A percentile compares a stretch with the other conserved stretches of the same genome.
phyloP scores from a whole-genome alignment of 345 rosid genomes.

The Iberis pinnata region DNA sequence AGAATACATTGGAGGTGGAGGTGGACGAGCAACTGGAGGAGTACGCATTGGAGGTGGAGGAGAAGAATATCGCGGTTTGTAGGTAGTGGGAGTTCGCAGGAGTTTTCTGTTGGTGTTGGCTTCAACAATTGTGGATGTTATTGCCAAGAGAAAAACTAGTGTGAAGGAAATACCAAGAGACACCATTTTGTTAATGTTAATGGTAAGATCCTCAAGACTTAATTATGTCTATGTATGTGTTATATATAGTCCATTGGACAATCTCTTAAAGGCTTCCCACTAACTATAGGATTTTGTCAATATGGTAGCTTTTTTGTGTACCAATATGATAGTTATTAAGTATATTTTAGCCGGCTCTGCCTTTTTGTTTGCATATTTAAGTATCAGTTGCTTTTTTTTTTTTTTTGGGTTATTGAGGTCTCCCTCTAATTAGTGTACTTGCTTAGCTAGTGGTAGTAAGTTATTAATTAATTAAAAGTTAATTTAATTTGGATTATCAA shows the following conservation, averaged over 20 bases:
- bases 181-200: constrained; percentile 19
- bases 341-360: constrained; percentile 9
- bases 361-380: too few species aligned
- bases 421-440: too few species aligned
- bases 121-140: constrained; percentile 9
- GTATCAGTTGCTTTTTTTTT: too few species aligned
- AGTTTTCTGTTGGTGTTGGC: constrained; percentile 25
- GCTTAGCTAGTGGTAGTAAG: too few species aligned
- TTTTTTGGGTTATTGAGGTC: too few species aligned
- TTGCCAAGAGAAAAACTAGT: constrained; percentile 6
- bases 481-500: too few species aligned
- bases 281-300: constrained; percentile 9
- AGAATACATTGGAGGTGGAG: constrained; percentile 7
- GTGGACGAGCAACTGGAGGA: too few species aligned
- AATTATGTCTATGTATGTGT: neutral
- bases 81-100: too few species aligned
- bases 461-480: too few species aligned
- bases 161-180: constrained; percentile 3
- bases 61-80: constrained; percentile 2
- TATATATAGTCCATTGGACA: neutral
- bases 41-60: constrained; percentile 19
- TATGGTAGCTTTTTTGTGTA: too few species aligned
- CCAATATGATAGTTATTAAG: too few species aligned
- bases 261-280: constrained; percentile 22
- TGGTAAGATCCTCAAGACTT: neutral